phyloP scores from a whole-genome alignment of 768 basidiomycete genomes.

The Auricularia heimuer region DNA sequence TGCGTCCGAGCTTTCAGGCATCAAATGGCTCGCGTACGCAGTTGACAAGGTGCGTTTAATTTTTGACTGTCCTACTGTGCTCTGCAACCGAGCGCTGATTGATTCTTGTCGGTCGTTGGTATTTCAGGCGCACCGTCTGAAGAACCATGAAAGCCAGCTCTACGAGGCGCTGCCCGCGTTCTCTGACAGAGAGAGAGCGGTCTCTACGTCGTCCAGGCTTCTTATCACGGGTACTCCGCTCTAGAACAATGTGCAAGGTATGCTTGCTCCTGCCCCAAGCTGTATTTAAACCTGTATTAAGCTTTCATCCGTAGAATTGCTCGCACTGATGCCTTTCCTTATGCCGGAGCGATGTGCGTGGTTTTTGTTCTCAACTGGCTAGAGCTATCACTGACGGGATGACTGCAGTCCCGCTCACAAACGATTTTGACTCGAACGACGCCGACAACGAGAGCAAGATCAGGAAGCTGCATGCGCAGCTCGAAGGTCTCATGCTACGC shows the following conservation, averaged over 20 bases:
- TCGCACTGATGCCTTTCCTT: conserved; percentile 97
- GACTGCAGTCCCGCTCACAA: conserved; percentile 69
- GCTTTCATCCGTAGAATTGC: conserved; percentile 49
- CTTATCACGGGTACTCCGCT: conserved; percentile 97
- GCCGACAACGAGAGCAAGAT: conserved; percentile 91
- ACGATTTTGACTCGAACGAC: conserved; percentile 92
- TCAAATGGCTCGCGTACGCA: conserved; percentile 95
- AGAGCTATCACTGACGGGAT: conserved; percentile 3
- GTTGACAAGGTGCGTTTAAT: conserved; percentile 75
- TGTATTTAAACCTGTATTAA: conserved; percentile 8
- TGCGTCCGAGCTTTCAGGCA: conserved; percentile 74
- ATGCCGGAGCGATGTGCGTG: conserved; percentile 93
- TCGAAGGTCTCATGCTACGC: conserved; percentile 89
- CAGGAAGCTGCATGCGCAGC: conserved; percentile 86
- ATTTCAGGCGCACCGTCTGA: conserved; percentile 82
- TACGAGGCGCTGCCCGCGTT: conserved; percentile 91
- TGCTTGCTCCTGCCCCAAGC: too few species aligned
- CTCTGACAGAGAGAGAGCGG: conserved; percentile 26
- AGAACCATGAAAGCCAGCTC: conserved; percentile 94
- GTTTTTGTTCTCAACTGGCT: conserved; percentile 1
- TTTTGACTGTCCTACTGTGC: background rate
- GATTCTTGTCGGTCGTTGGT: conserved; percentile 6
- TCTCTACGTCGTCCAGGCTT: conserved; percentile 64
- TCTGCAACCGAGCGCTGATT: conserved; percentile 11
- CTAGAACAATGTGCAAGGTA: conserved; percentile 98